These are phyloP conservation scores for Raddia distichophylla DNA, from an alignment of 176 grass and related monocot genomes.

Conservation along the genomic window DNA sequence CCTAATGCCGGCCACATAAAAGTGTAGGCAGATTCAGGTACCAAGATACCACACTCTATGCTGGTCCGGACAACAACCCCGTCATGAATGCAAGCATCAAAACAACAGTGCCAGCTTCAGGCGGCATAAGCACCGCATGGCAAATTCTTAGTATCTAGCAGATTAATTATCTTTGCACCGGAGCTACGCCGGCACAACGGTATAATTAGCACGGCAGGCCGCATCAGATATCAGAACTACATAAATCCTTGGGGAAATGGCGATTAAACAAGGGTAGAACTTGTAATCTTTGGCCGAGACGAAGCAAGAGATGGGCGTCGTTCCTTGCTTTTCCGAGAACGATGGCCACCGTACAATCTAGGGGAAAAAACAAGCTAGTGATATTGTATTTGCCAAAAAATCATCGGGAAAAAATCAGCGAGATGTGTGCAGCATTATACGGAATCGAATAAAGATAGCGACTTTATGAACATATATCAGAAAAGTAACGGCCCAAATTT, in stretches of 20 bases:
- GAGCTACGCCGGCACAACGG: slow-evolving; percentile 31
- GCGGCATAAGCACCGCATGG: slow-evolving; percentile 46
- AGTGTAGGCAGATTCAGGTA: slow-evolving; percentile 56
- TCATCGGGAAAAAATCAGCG: slow-evolving; percentile 13
- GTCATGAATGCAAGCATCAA: slow-evolving; percentile 63
- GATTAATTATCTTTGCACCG: slow-evolving; percentile 45
- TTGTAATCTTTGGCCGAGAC: neutral
- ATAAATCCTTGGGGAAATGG: slow-evolving; percentile 19
- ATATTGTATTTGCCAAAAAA: slow-evolving; percentile 12
- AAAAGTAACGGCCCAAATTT: slow-evolving; percentile 48
- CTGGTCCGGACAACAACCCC: slow-evolving; percentile 41
- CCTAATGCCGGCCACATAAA: slow-evolving; percentile 41
- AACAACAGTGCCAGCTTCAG: slow-evolving; percentile 42
- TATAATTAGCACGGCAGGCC: slow-evolving; percentile 12
- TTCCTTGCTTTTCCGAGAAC: slow-evolving; percentile 7
- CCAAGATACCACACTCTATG: slow-evolving; percentile 42
- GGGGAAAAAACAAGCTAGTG: neutral
- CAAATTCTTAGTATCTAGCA: slow-evolving; percentile 46
- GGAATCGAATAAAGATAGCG: slow-evolving; percentile 52
- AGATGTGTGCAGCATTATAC: slow-evolving; percentile 39
- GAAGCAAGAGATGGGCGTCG: neutral
- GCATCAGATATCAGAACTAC: slow-evolving; percentile 27
- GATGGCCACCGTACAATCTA: slow-evolving; percentile 14
- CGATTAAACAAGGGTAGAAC: neutral
- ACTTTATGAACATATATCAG: slow-evolving; percentile 41